Base-by-base conservation (phyloP, 2,329 filamentous ascomycete genomes). In the Cladosporium oxysporum region DNA sequence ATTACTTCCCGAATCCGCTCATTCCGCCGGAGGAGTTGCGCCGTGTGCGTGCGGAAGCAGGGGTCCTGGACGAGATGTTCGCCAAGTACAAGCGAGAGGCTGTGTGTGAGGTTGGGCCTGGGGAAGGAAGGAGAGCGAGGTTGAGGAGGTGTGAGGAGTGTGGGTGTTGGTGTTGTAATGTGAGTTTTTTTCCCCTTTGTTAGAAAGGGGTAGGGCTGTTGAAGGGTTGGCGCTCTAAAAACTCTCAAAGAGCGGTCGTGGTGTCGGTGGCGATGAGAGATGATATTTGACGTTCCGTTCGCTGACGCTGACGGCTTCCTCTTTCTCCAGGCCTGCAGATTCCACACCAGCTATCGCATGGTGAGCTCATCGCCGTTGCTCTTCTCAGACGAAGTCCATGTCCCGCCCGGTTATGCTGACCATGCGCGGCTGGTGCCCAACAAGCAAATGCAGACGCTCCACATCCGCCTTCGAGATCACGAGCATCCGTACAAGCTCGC, bases 341-440 rank as follows among this genome's bases (percentile, higher is more conserved):
- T 62, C 47, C 59, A 62, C 47, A 37, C 59, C 28, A 62, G 59
- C 59, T 62, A 62, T 16, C 59, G 59, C 47, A 53, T 62, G 14
- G 44, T 62, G 4, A 26, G 59, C 31, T 35, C 44, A 3, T 37
- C 28, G n/a, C 59, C 59, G n/a, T 47, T 62, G 5, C n/a, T 62
- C 11, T 62, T 62, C 44, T 52, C 59, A 21, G 59, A 62, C 59
- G 47, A 62, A 29, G 44, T 52, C 29, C 41, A 16, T 11, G 18
- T 61, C 8, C 58, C 58, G 14, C 41, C 58, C 5, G 41, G 47
- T 6, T 37, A 14, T n/a, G 21, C 44, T 2, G 59, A 62, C 59
- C 59, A 62, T 16, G 21, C 11, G 26, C 47, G 50, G n/a, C 10
- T 37, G 5, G 59, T 21, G 29, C 59, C 59, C 6, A n/a, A 53